These are phyloP conservation scores for Phytopythium oedochilum DNA, from an alignment of 352 stramenopile species.

Conservation along the genomic window DNA sequence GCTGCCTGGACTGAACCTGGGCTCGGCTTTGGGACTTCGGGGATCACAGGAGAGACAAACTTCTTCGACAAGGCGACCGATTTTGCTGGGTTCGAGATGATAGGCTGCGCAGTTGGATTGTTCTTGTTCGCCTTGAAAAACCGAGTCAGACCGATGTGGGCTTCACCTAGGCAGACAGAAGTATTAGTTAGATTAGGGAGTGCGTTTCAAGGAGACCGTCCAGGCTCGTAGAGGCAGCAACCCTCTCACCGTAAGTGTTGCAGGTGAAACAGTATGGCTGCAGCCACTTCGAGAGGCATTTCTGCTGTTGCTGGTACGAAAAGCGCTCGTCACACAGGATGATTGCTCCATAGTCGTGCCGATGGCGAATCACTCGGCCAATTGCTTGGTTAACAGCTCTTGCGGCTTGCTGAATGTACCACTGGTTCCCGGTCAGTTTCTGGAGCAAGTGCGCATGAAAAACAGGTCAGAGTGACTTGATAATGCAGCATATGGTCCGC, in stretches of 20 bases:
- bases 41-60: conserved; percentile 3
- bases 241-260: conserved; percentile 55
- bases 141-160: conserved; percentile 73
- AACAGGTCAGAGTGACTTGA: conserved; percentile 4
- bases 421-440: conserved; percentile 94
- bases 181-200: not conserved
- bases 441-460: conserved; percentile 12
- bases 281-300: conserved; percentile 96
- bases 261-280: conserved; percentile 70
- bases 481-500: not conserved
- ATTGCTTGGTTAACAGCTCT: conserved; percentile 99
- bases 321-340: conserved; percentile 98
- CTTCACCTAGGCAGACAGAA: conserved; percentile 40
- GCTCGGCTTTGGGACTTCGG: not conserved
- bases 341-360: conserved; percentile 97
- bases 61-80: conserved; percentile 33
- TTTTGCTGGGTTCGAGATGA: conserved; percentile 22
- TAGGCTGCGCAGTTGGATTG: conserved; percentile 18
- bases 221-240: not conserved
- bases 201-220: not conserved
- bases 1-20: conserved; percentile 6
- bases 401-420: conserved; percentile 98
- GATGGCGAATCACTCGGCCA: conserved; percentile 98
- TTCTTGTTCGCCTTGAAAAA: conserved; percentile 83
- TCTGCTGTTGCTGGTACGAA: conserved; percentile 82